phyloP scores from a whole-genome alignment of 129 eudicot species.

The Mikania micrantha region DNA sequence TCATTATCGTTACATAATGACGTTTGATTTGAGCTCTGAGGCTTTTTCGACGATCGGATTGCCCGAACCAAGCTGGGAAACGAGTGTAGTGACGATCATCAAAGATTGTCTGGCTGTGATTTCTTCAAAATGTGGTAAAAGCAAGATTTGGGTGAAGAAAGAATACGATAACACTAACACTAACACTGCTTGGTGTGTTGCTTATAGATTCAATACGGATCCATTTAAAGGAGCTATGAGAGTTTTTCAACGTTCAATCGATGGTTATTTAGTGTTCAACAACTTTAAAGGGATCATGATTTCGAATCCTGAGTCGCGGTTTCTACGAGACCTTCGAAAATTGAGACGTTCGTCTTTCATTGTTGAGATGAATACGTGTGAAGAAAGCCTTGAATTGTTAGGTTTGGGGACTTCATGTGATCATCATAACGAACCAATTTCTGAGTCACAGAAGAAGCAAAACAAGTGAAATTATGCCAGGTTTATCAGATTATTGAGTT shows the following conservation, averaged over 20 bases:
- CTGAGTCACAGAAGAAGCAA: background rate
- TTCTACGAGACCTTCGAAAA: background rate
- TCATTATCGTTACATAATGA: background rate
- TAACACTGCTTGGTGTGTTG: background rate
- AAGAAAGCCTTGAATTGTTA: conserved; percentile 4
- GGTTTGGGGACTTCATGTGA: background rate
- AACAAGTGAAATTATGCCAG: background rate
- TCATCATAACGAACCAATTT: background rate
- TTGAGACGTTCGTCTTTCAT: background rate
- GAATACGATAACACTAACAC: background rate
- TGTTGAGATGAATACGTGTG: background rate
- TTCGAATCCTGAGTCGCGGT: background rate
- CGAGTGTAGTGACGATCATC: background rate
- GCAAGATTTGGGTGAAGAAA: conserved; percentile 1
- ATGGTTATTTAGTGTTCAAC: background rate
- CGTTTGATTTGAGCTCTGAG: conserved; percentile 5
- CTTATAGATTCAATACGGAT: background rate
- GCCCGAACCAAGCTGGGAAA: background rate
- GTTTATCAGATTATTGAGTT: background rate
- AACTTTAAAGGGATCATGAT: background rate
- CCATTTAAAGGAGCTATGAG: background rate
- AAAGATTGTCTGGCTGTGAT: conserved; percentile 8
- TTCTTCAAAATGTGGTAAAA: background rate
- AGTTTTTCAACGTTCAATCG: background rate
- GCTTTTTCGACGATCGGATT: background rate